Evolutionary conservation across 768 basidiomycete genomes (phyloP), one percentile per base, ranked within the genome.

Genomic region (Pleurotus citrinopileatus): DNA sequence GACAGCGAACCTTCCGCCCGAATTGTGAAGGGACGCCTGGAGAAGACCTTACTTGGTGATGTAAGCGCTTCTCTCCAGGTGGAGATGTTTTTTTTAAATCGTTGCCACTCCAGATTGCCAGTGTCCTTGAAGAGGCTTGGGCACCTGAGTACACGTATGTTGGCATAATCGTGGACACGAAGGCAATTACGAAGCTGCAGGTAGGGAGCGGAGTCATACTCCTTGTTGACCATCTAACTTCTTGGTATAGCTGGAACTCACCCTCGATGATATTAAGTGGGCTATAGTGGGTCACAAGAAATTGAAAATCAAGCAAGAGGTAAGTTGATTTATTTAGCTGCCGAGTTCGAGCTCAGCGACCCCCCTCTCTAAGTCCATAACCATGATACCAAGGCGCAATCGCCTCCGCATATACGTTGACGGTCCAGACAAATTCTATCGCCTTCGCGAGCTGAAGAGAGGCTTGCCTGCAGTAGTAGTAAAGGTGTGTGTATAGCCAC

Each of bases 71-170:
- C 42, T 8, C 25, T n/a, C n/a, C n/a, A n/a, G n/a, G n/a, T n/a
- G n/a, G n/a, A n/a, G n/a, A n/a, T n/a, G 27, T 26, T 40, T 17
- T 19, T 8, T 27, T 43, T 3, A 15, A 45, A 15, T 28, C n/a
- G 3, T 22, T 53, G 12, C 45, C 19, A 13, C 15, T 19, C 53
- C 57, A 97, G 94, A 78, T 99, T 62, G 91, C 97, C 0, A 86
- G 91, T 27, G 82, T 96, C 12, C 76, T 99, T 17, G 97, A 98
- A 67, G 96, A 98, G 70, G 92, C 94, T 27, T 98, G 94, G 94
- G 91, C 90, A 15, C 86, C 89, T 5, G 87, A 91, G 61, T 91
- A 93, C 61, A 93, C 92, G 1, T 98, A 94, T 58, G 86, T 98
- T 44, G 92, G 93, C 45, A 83, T 99, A 42, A 93, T 98, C 52